Percentiles rank a stretch among this genome's conserved stretches.
Conservation (phyloP, 75 land plant genomes). For the Pseudotsuga menziesii region DNA sequence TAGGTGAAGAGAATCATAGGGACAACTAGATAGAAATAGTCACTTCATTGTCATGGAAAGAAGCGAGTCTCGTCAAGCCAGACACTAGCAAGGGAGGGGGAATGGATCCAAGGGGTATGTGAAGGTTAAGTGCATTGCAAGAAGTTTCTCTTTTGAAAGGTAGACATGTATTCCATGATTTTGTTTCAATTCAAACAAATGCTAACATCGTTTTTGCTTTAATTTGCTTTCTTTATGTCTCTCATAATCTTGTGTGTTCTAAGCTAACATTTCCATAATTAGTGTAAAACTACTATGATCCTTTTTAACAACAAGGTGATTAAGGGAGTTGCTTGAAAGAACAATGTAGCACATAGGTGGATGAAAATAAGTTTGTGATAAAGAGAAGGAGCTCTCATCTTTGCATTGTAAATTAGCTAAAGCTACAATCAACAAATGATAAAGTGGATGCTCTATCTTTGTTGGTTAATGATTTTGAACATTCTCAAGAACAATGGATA, state of each 20-base stretch:
- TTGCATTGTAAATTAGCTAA: too few relatives aligned
- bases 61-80: slow-evolving; percentile 72
- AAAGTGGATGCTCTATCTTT: too few relatives aligned
- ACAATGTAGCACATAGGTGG: slow-evolving; percentile 85
- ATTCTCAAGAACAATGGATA: too few relatives aligned
- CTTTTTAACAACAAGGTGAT: slow-evolving; percentile 60
- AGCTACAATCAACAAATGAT: too few relatives aligned
- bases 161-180: slow-evolving; percentile 10
- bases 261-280: background rate
- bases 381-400: too few relatives aligned
- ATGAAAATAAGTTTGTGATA: too few relatives aligned
- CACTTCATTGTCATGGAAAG: slow-evolving; percentile 78
- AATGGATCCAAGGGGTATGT: slow-evolving; percentile 90
- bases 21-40: slow-evolving; percentile 79
- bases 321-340: slow-evolving; percentile 90
- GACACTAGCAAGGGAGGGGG: slow-evolving; percentile 48
- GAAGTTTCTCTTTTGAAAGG: slow-evolving; percentile 73
- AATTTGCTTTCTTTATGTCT: background rate
- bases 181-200: background rate
- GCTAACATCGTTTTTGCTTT: background rate
- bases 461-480: too few relatives aligned
- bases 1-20: slow-evolving; percentile 46
- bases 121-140: slow-evolving; percentile 89
- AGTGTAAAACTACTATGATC: too few relatives aligned
- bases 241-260: background rate